phyloP scores from a whole-genome alignment of 768 basidiomycete genomes.

The Tylopilus balloui region DNA sequence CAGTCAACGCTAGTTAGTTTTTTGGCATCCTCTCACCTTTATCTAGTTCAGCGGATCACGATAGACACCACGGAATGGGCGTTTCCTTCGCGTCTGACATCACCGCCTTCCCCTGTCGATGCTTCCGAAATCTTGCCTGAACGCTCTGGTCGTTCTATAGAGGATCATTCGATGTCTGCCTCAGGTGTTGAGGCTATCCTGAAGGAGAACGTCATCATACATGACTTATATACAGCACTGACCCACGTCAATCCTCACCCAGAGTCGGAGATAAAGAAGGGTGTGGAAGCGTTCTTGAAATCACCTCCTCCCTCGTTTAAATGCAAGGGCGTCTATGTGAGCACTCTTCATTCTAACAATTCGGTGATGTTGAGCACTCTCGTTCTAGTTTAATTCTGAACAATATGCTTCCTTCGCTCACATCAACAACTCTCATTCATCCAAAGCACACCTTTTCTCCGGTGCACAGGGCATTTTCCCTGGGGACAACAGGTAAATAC shows the following conservation, averaged over 20 bases:
- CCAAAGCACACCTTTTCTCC: not conserved
- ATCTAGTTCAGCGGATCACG: conserved; percentile 7
- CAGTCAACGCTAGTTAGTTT: not conserved
- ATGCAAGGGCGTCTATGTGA: conserved; percentile 10
- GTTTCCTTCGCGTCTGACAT: not conserved
- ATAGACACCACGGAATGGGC: conserved; percentile 3
- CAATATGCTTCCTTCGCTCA: not conserved
- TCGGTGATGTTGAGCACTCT: not conserved
- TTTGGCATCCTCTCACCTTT: not conserved
- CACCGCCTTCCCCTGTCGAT: not conserved
- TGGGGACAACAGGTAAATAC: conserved; percentile 2
- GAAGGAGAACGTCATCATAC: not conserved
- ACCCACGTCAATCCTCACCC: not conserved
- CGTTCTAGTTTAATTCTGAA: conserved; percentile 9
- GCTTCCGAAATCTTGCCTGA: not conserved
- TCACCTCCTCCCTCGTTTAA: conserved; percentile 1
- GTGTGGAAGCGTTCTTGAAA: conserved; percentile 9
- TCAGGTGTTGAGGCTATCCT: not conserved
- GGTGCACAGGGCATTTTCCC: conserved; percentile 6
- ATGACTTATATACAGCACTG: conserved; percentile 14
- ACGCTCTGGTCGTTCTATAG: not conserved
- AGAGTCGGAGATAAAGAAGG: conserved; percentile 7
- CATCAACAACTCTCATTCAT: not conserved
- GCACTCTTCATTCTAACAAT: not conserved
- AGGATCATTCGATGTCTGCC: not conserved